Evolutionary conservation across 176 grass and related monocot species (phyloP).

Genomic region (Triticum aestivum): DNA sequence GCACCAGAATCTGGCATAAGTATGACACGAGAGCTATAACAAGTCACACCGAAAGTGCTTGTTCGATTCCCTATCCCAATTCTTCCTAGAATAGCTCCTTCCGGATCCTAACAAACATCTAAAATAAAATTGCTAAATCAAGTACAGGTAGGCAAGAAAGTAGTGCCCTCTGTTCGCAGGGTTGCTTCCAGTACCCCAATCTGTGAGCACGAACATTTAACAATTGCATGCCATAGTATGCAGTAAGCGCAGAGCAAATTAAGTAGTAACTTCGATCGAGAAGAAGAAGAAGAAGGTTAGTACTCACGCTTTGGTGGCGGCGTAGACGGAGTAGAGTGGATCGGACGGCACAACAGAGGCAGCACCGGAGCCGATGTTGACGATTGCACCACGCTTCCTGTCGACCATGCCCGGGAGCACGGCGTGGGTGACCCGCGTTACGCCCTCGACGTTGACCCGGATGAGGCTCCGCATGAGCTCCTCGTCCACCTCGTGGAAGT

Average conservation of each 20-base stretch:
- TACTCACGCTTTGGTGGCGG: constrained; percentile 79
- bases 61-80: constrained; percentile 11
- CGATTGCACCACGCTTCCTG: constrained; percentile 80
- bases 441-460: constrained; percentile 80
- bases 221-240: background rate
- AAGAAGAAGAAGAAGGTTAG: background rate
- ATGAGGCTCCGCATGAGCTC: constrained; percentile 71
- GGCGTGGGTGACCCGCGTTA: constrained; percentile 81
- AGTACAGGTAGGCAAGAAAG: constrained; percentile 23
- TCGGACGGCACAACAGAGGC: constrained; percentile 72
- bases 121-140: constrained; percentile 5
- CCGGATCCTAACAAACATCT: constrained; percentile 28
- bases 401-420: constrained; percentile 82
- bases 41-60: constrained; percentile 19
- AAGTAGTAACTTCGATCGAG: background rate
- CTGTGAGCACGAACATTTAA: background rate
- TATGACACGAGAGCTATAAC: constrained; percentile 5
- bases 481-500: constrained; percentile 96
- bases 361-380: constrained; percentile 90
- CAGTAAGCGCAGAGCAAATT: background rate
- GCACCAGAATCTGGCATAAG: constrained; percentile 12
- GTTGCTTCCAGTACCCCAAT: background rate
- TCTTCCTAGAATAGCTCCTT: background rate
- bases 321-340: constrained; percentile 91
- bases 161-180: background rate